Evolutionary conservation across 1,139 yeast species (phyloP).

Genomic region (Debaryomyces robertsiae): DNA sequence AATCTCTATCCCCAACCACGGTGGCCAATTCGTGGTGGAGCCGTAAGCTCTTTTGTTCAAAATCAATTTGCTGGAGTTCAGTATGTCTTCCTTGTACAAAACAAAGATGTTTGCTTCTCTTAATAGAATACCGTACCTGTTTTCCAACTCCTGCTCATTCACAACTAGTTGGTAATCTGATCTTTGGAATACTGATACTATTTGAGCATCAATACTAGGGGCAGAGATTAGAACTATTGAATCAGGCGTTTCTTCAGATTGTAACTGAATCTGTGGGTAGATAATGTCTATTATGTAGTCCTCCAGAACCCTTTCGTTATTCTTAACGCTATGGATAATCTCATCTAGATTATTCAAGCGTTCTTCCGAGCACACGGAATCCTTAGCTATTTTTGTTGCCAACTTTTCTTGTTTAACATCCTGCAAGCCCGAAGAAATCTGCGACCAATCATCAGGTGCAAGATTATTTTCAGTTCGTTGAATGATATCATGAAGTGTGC

Average conservation of each 20-base stretch:
- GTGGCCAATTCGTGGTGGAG: constrained; percentile 45
- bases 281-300: constrained; percentile 70
- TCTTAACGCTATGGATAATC: constrained; percentile 46
- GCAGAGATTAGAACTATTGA: constrained; percentile 55
- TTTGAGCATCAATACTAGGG: constrained; percentile 43
- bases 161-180: constrained; percentile 23
- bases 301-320: constrained; percentile 53
- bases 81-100: constrained; percentile 30
- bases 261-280: constrained; percentile 85
- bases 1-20: constrained; percentile 50
- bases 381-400: neutral
- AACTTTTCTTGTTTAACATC: constrained; percentile 7
- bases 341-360: constrained; percentile 51
- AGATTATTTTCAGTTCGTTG: constrained; percentile 15
- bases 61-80: constrained; percentile 22
- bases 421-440: neutral
- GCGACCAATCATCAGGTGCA: constrained; percentile 11
- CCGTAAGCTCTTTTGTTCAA: constrained; percentile 39
- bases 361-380: constrained; percentile 19
- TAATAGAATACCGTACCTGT: constrained; percentile 40
- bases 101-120: constrained; percentile 46
- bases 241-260: constrained; percentile 63
- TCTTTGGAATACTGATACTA: constrained; percentile 38
- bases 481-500: constrained; percentile 40
- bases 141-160: constrained; percentile 34